Evolutionary conservation across 164 flowering plant species (phyloP), one percentile per base, ranked within the genome.

Genomic region (Warburgia ugandensis): DNA sequence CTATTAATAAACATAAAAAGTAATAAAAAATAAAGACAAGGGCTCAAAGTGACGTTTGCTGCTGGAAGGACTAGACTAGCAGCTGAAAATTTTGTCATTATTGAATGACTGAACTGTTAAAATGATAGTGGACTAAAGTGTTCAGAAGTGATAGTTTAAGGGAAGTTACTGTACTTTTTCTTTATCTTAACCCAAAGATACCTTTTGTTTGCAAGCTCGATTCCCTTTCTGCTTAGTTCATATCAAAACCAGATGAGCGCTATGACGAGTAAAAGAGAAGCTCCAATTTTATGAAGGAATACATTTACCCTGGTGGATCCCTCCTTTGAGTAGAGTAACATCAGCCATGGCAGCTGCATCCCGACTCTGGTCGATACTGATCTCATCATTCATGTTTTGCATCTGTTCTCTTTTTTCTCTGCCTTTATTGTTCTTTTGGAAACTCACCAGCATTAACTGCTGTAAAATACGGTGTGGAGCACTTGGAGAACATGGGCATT

Each of bases 281-380:
- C 66, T 81, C 95, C 12, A 90, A 79, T 69, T 91, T 91, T 54
- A 83, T 91, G 20, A 87, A 83, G 70, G 96, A 91, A 54, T 87
- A 91, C 28, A 91, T 91, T 36, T 91, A 87, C 52, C 96, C 95
- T 12, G 90, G 96, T 20, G 95, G 95, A 44, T 81, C 86, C 55
- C 95, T 30, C 81, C 83, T 13, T 61, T 91, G 30, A 78, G 74
- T 53, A 73, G 94, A 67, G 58, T 87, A 56, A 84, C 83, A 58
- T 67, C 96, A 50, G 96, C 96, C 48, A 91, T 91, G 98, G 73
- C 77, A 51, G 31, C 83, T 54, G 50, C 86, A 38, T 77, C 98
- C 16, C 74, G 85, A 60, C 85, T 91, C 46, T 77, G 88, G 97
- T 86, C 65, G 59, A 48, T 9, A 29, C 33, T 40, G 10, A 31